These are phyloP conservation scores for Populus deltoides DNA, from an alignment of 345 rosid species.

Conservation along the genomic window DNA sequence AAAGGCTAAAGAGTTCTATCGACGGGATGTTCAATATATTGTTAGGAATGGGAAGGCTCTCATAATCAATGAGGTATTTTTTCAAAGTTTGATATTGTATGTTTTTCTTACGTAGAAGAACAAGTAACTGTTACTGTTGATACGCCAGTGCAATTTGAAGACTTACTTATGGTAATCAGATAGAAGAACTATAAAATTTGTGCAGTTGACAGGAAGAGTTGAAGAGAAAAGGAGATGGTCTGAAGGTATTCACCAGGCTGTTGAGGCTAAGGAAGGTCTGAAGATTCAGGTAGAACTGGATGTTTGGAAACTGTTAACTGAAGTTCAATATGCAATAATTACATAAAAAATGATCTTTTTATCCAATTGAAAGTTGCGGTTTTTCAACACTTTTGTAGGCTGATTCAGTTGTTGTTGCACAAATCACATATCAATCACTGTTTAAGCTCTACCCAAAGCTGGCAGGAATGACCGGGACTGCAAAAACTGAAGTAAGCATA, in stretches of 20 bases:
- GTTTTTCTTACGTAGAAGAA: not conserved
- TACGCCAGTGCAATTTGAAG: not conserved
- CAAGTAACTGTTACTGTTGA: not conserved
- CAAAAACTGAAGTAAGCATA: conserved; percentile 84
- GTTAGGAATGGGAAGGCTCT: conserved; percentile 91
- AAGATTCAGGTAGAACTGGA: conserved; percentile 61
- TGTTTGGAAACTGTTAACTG: conserved; percentile 10
- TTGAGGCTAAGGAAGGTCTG: conserved; percentile 96
- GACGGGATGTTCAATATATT: conserved; percentile 85
- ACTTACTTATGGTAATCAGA: not conserved
- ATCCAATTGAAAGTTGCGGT: conserved; percentile 11
- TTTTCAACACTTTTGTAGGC: conserved; percentile 46
- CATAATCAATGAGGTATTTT: conserved; percentile 83
- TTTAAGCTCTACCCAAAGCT: conserved; percentile 96
- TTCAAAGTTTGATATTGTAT: not conserved
- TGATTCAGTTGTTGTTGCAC: conserved; percentile 93
- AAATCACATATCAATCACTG: conserved; percentile 93
- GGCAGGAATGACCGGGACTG: conserved; percentile 98
- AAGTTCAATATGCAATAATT: conserved; percentile 9
- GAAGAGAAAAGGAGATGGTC: conserved; percentile 99
- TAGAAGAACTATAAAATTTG: conserved; percentile 7
- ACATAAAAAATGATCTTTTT: not conserved
- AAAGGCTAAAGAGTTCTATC: conserved; percentile 95
- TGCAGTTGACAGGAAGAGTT: conserved; percentile 93
- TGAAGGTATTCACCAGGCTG: conserved; percentile 95